Base-by-base conservation (phyloP, 805 yeast species). In the Candida quercuum region DNA sequence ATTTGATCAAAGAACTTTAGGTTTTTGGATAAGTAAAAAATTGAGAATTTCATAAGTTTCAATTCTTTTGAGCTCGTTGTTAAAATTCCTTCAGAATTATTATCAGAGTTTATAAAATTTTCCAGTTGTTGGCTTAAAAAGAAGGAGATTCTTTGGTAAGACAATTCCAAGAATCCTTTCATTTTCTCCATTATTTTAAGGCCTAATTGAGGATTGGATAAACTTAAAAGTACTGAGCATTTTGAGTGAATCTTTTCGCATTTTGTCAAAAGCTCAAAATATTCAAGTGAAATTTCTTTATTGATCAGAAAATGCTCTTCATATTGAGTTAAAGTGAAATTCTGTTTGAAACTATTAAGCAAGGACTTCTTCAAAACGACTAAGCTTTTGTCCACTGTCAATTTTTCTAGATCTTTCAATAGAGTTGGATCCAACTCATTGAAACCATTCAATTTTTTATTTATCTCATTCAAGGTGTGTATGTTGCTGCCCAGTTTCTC, bases 211-310 rank as follows among this genome's bases (percentile, higher is more conserved):
- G 80, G 80, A 48, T 82, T 79, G 24, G 82, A 81, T 51, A 81
- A 70, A 5, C 87, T 76, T 18, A 93, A 67, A 22, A 93, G 63
- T 15, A 80, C 71, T 33, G 84, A 78, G 35, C 95, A 81, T 40
- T 80, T 76, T 24, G 72, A 68, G 52, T 80, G 78, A 21, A 89
- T 81, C 26, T 55, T 51, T 47, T 82, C 78, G 7, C 86, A 81
- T 49, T 78, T 80, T 12, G 64, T 59, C 24, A 89, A 63, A 1
- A 76, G 71, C 4, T 51, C 54, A 48, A 86, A 85, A 53, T 82
- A 87, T 36, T 72, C 78, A 2, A 67, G 63, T 28, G 66, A 61
- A 9, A 72, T 42, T 14, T 54, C 39, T 38, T 63, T 53, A 51
- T 69, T 67, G 17, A 58, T 54, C 28, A 89, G 61, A 6, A 72